Percentiles rank a stretch among this genome's conserved stretches.
Conservation (phyloP, 768 basidiomycete species). For the Pleurotus tuoliensis region DNA sequence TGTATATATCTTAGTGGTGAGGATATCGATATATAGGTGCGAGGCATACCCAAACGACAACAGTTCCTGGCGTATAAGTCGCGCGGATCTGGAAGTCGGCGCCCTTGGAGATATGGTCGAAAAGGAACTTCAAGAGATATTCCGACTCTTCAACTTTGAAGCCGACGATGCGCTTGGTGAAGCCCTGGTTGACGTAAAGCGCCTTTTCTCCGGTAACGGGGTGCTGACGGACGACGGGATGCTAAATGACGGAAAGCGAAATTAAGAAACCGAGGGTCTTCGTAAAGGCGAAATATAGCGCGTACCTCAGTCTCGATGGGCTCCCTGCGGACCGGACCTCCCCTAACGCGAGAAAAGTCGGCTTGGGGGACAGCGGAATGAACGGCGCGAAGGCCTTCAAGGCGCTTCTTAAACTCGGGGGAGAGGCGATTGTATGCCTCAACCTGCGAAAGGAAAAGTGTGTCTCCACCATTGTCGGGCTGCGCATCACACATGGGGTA, state of each 20-base stretch:
- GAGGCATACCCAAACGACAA: slow-evolving; percentile 49
- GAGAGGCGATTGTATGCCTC: slow-evolving; percentile 60
- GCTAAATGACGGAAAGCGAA: slow-evolving; percentile 23
- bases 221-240: slow-evolving; percentile 54
- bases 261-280: background rate
- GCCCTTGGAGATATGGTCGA: slow-evolving; percentile 48
- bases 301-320: slow-evolving; percentile 42
- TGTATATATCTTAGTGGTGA: background rate
- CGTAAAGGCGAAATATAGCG: background rate
- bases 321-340: slow-evolving; percentile 47
- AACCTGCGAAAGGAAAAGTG: slow-evolving; percentile 52
- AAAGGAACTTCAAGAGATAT: slow-evolving; percentile 50
- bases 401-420: slow-evolving; percentile 49
- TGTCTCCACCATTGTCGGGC: slow-evolving; percentile 46
- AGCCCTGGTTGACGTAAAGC: slow-evolving; percentile 53
- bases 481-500: slow-evolving; percentile 5
- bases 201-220: slow-evolving; percentile 64
- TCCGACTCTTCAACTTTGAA: slow-evolving; percentile 54
- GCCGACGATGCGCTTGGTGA: slow-evolving; percentile 52
- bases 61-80: slow-evolving; percentile 47
- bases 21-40: no score
- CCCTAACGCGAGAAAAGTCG: slow-evolving; percentile 37
- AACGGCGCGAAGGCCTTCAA: slow-evolving; percentile 54
- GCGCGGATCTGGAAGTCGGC: slow-evolving; percentile 48
- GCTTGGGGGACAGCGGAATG: slow-evolving; percentile 53